These are phyloP conservation scores for Hymenoscyphus infarciens DNA, from an alignment of 2,329 filamentous ascomycete genomes.

Conservation along the genomic window DNA sequence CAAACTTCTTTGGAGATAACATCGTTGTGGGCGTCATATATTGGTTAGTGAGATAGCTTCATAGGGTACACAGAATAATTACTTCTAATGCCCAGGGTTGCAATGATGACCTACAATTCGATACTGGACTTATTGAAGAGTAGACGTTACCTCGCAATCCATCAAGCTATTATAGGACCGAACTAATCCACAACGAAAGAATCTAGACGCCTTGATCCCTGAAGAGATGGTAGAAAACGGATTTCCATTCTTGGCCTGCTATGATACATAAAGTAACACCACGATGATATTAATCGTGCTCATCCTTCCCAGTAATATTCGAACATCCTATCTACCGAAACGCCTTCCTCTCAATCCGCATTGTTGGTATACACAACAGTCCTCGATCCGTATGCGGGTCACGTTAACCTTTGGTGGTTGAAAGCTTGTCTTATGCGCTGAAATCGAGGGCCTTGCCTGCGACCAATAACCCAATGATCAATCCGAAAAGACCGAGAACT, in stretches of 20 bases:
- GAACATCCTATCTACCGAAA: constrained; percentile 26
- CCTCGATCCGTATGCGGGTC: background rate
- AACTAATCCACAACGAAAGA: background rate
- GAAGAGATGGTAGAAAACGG: background rate
- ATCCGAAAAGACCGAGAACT: constrained; percentile 89
- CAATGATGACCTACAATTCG: too few relatives aligned
- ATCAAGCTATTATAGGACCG: too few relatives aligned
- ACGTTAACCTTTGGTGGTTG: background rate
- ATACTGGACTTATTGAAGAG: too few relatives aligned
- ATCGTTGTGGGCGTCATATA: too few relatives aligned
- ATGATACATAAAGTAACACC: constrained; percentile 30
- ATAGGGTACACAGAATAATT: too few relatives aligned
- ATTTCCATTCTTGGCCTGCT: constrained; percentile 12
- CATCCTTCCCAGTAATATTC: constrained; percentile 14
- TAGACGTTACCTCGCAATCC: too few relatives aligned
- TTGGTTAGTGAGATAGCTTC: too few relatives aligned
- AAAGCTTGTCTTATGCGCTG: constrained; percentile 11
- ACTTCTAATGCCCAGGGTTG: too few relatives aligned
- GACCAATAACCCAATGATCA: constrained; percentile 90
- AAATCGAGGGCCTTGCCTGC: constrained; percentile 82
- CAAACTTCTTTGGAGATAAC: too few relatives aligned
- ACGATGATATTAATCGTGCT: constrained; percentile 19
- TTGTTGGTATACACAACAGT: constrained; percentile 26
- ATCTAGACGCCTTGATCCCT: background rate
- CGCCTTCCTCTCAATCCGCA: constrained; percentile 18